Evolutionary conservation across 331 rosid species (phyloP), one percentile per base, ranked within the genome.

Genomic region (Acacia concinna): DNA sequence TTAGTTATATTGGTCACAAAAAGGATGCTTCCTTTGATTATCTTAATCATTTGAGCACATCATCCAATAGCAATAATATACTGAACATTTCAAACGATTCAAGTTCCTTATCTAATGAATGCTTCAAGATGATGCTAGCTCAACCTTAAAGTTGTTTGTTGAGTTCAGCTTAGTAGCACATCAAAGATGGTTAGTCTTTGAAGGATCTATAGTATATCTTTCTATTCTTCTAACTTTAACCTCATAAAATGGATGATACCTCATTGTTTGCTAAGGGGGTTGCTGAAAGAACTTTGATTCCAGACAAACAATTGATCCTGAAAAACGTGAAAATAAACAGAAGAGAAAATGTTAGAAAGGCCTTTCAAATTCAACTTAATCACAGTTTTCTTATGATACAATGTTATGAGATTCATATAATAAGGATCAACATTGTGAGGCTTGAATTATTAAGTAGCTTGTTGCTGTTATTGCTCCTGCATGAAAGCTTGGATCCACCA

Each of bases 111-210:
- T 80, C 65, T 75, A 37, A 23, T 14, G 71, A 70, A 74, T 71
- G 27, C 62, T 46, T 43, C 34, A 46, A 56, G 57, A 74, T 46
- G 79, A 37, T 78, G 69, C 71, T 69, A 20, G 79, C 79, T 77
- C 77, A 74, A 62, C 78, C 56, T 32, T 74, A 14, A 51, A 76
- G 74, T 56, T 77, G 41, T 71, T 67, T 78, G 68, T 73, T 73
- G 74, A 68, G 67, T 60, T 81, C 68, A 63, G 34, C 63, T 77
- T 71, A 15, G 75, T 51, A 40, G 75, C 38, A 37, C 73, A 41
- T 72, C 32, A 30, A 35, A 59, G 69, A 60, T 25, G 60, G 49
- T 31, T 31, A 40, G 5, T 75, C 62, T 46, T 43, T 23, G 15
- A 40, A 23, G 67, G 40, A 12, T 28, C 52, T 52, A 28, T 60